These are phyloP conservation scores for Pseudogymnoascus sp. DNA, from an alignment of 2,329 filamentous ascomycete genomes.

Conservation along the genomic window DNA sequence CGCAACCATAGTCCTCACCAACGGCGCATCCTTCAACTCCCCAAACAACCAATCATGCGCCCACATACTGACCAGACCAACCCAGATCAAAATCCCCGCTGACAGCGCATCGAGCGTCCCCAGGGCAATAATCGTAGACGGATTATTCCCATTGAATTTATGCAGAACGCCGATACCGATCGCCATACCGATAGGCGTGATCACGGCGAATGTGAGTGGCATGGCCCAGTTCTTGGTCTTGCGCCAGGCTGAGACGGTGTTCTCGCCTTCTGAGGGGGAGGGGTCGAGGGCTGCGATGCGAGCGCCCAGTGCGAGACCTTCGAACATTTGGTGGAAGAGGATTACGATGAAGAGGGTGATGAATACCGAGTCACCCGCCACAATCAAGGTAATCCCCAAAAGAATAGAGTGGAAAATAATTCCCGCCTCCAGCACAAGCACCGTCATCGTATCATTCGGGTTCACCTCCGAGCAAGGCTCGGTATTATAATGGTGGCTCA, in stretches of 20 bases:
- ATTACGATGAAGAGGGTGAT: conserved; percentile 57
- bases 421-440: conserved; percentile 63
- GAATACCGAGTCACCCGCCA: conserved; percentile 48
- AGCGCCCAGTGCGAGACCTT: conserved; percentile 64
- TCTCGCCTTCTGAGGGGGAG: neutral
- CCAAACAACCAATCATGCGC: conserved; percentile 62
- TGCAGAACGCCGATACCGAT: conserved; percentile 67
- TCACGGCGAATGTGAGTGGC: conserved; percentile 55
- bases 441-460: conserved; percentile 42
- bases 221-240: conserved; percentile 48
- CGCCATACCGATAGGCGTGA: conserved; percentile 71
- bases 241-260: neutral
- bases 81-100: conserved; percentile 71
- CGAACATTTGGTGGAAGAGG: conserved; percentile 71
- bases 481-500: conserved; percentile 1
- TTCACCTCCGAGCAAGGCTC: neutral
- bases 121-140: conserved; percentile 58
- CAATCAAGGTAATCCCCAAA: conserved; percentile 55
- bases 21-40: conserved; percentile 45
- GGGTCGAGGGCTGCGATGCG: conserved; percentile 48
- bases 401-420: conserved; percentile 68
- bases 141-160: conserved; percentile 65
- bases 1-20: conserved; percentile 40
- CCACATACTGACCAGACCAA: conserved; percentile 73
- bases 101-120: conserved; percentile 66